Conservation (phyloP, 345 rosid genomes). For the Rubroshorea leprosula region DNA sequence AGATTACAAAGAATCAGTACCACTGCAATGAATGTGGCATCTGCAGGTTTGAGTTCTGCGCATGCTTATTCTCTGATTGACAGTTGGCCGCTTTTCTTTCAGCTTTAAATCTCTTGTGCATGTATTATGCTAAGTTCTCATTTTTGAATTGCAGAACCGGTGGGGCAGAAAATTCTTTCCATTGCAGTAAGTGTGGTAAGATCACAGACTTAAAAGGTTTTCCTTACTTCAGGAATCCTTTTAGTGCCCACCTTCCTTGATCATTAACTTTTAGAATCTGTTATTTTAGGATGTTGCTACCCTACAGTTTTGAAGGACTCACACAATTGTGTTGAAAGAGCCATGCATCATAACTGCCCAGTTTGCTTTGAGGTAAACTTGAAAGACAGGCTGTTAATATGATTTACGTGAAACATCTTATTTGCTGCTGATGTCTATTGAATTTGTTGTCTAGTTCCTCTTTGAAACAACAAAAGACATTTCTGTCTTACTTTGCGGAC, state of each 20-base stretch:
- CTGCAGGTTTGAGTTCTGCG: conserved; percentile 40
- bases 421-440: background rate
- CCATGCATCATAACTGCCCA: conserved; percentile 69
- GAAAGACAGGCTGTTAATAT: background rate
- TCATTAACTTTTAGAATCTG: conserved; percentile 4
- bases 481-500: conserved; percentile 64
- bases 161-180: conserved; percentile 58
- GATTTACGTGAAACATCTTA: background rate
- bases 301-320: conserved; percentile 41
- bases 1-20: conserved; percentile 52
- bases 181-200: conserved; percentile 57
- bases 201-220: background rate
- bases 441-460: conserved; percentile 41
- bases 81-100: background rate
- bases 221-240: background rate
- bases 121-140: background rate
- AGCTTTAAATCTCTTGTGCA: background rate
- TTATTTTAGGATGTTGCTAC: conserved; percentile 54
- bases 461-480: conserved; percentile 65
- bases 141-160: conserved; percentile 39
- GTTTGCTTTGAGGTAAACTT: conserved; percentile 57
- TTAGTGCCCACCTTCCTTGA: background rate
- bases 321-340: conserved; percentile 59
- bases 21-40: conserved; percentile 66
- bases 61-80: background rate